These are phyloP conservation scores for Salix dunnii DNA, from an alignment of 345 rosid species.

Conservation along the genomic window DNA sequence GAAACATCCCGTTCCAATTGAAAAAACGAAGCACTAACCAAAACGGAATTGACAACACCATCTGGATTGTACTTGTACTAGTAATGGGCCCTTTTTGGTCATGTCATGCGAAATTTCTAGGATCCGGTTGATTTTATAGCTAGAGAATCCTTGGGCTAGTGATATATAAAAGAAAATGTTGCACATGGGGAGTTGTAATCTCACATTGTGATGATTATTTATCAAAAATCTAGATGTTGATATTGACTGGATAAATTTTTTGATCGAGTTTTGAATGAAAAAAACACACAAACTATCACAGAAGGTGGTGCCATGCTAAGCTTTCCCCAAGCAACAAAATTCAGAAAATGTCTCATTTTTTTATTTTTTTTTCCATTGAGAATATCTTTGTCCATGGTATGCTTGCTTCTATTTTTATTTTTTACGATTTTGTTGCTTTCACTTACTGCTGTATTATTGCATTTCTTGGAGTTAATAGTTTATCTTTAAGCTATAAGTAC, in stretches of 20 bases:
- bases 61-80: background rate
- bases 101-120: too few species aligned
- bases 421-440: background rate
- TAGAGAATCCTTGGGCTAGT: too few species aligned
- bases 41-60: background rate
- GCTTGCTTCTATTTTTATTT: too few species aligned
- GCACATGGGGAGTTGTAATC: background rate
- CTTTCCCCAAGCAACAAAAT: constrained; percentile 3
- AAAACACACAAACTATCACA: background rate
- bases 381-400: too few species aligned
- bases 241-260: background rate
- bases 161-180: too few species aligned
- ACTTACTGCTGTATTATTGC: too few species aligned
- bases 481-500: background rate
- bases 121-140: too few species aligned
- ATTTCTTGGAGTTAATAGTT: too few species aligned
- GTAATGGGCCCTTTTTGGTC: background rate
- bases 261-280: background rate
- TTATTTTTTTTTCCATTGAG: too few species aligned
- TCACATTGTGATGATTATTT: background rate
- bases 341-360: background rate
- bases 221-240: background rate
- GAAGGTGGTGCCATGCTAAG: background rate
- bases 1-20: too few species aligned
- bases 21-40: too few species aligned